Evolutionary conservation across 2,329 filamentous ascomycete genomes (phyloP), one percentile per base, ranked within the genome.

Genomic region (Fusarium ambrosium): DNA sequence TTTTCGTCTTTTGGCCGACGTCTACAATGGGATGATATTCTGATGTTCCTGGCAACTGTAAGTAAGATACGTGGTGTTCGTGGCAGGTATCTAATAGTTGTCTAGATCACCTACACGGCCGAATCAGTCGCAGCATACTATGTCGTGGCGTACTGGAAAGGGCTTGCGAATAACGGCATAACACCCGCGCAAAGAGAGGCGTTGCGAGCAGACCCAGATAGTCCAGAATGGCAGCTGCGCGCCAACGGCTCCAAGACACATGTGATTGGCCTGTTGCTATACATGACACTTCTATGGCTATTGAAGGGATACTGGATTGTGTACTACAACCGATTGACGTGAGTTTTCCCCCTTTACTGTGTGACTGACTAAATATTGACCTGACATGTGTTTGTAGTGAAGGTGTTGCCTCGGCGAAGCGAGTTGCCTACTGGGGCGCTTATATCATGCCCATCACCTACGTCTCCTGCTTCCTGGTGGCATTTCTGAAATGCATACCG

Each of bases 401-500:
- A 32, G 64, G 64, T 10, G 56, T 66, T 10, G 11, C 8, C 56
- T 66, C 64, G 4, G 64, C 64, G 9, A 66, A 53, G 58, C 64
- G 64, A n/a, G 56, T 53, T 10, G 64, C 64, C 13, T 55, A 62
- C 64, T 66, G 64, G 64, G 64, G 64, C 8, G 64, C 32, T 2
- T 66, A n/a, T 11, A 62, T 66, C 34, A 62, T 66, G 37, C 64
- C 64, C 18, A 41, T 68, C 39, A 68, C 66, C 6, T 68, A 68
- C 20, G 51, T 65, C n/a, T 68, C 66, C 27, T 68, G 66, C 16
- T 45, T 68, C 1, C 58, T 68, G 24, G 66, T 68, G 4, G 66
- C 66, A 2, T 64, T 68, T 10, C 66, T 68, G 16, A 68, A 68
- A 53, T 68, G 66, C 36, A 68, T 68, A 13, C 66, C 66, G 2